Evolutionary conservation across 306 rosid genomes (phyloP).

Genomic region (Crotalaria pallida): DNA sequence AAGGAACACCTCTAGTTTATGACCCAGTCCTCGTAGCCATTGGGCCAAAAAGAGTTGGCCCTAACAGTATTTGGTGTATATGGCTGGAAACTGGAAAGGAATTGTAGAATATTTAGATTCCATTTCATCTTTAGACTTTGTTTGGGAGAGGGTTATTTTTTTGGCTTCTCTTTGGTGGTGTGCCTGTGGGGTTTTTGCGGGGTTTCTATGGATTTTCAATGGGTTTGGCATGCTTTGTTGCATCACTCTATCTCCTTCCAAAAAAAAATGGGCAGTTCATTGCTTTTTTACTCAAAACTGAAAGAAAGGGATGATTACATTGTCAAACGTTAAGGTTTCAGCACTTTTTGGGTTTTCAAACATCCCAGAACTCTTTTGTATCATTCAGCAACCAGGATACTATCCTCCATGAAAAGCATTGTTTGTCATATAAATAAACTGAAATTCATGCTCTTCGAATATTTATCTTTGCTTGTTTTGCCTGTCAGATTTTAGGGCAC

Average conservation of each 20-base stretch:
- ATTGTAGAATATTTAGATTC: no score
- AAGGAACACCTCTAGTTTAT: background rate
- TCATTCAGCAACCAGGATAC: constrained; percentile 8
- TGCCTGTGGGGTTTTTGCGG: no score
- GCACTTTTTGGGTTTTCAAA: background rate
- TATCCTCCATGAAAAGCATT: constrained; percentile 7
- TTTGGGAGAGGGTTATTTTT: no score
- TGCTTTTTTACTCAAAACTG: background rate
- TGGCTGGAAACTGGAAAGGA: no score
- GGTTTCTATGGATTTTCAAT: no score
- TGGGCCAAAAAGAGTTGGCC: constrained; percentile 10
- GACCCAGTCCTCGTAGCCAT: constrained; percentile 1
- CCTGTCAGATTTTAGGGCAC: constrained; percentile 69
- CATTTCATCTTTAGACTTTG: no score
- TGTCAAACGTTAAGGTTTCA: constrained; percentile 3
- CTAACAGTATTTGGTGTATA: no score
- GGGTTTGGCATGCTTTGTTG: no score
- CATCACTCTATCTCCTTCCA: no score
- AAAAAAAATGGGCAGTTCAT: background rate
- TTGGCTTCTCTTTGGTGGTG: no score
- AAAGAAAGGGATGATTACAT: background rate
- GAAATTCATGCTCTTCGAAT: background rate
- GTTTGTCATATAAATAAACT: background rate
- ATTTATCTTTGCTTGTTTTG: constrained; percentile 23
- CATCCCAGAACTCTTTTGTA: no score